A percentile compares a stretch with the other conserved stretches of the same genome.
Conservation (phyloP, 176 grass and related monocot species). For the Aechmea fasciata region DNA sequence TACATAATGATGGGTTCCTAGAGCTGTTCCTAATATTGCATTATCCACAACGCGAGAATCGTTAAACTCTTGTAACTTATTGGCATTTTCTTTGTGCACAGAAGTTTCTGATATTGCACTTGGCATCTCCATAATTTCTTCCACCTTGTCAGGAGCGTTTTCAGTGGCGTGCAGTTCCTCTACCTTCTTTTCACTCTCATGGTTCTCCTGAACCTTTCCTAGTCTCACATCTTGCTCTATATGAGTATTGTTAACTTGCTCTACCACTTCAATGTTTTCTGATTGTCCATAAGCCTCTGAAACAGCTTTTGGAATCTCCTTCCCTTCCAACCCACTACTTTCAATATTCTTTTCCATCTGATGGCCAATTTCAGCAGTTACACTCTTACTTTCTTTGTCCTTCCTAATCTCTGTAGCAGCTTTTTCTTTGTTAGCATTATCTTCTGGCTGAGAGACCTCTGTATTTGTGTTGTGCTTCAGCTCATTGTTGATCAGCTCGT, state of each 20-base stretch:
- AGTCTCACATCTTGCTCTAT: slow-evolving; percentile 14
- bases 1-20: slow-evolving; percentile 20
- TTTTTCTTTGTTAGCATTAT: slow-evolving; percentile 21
- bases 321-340: slow-evolving; percentile 17
- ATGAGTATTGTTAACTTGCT: slow-evolving; percentile 7
- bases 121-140: slow-evolving; percentile 15
- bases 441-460: slow-evolving; percentile 15
- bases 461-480: slow-evolving; percentile 16
- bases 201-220: slow-evolving; percentile 13
- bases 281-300: slow-evolving; percentile 15
- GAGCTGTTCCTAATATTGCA: slow-evolving; percentile 13
- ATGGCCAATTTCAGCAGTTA: slow-evolving; percentile 21
- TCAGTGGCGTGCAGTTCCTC: slow-evolving; percentile 15
- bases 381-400: slow-evolving; percentile 35
- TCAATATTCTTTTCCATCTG: slow-evolving; percentile 17
- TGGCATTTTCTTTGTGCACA: slow-evolving; percentile 21
- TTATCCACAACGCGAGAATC: slow-evolving; percentile 24
- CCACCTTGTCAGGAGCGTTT: slow-evolving; percentile 17
- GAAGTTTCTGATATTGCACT: slow-evolving; percentile 13
- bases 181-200: slow-evolving; percentile 12
- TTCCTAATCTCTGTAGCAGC: slow-evolving; percentile 12
- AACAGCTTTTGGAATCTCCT: slow-evolving; percentile 7
- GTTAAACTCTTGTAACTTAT: slow-evolving; percentile 22
- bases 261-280: slow-evolving; percentile 19
- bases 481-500: slow-evolving; percentile 45